These are phyloP conservation scores for Rehmannia glutinosa DNA, from an alignment of 257 asterid genomes.

Conservation along the genomic window DNA sequence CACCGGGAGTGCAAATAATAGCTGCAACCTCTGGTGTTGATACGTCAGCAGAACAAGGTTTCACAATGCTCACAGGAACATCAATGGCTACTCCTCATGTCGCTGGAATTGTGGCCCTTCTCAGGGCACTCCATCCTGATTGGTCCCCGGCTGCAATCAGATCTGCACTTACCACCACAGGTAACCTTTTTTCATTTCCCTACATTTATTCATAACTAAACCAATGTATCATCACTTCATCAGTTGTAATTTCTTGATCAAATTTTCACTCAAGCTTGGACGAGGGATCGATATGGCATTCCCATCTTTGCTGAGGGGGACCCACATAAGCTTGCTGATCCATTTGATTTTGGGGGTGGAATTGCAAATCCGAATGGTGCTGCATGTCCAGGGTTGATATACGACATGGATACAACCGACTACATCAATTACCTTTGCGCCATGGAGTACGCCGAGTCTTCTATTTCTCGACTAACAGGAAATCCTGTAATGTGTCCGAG, in stretches of 20 bases:
- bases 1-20: constrained; percentile 38
- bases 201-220: not conserved
- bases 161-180: constrained; percentile 47
- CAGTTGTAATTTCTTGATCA: not conserved
- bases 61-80: constrained; percentile 39
- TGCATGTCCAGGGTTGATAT: constrained; percentile 30
- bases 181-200: constrained; percentile 6
- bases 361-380: constrained; percentile 36
- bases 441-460: constrained; percentile 25
- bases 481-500: constrained; percentile 21
- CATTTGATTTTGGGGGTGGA: constrained; percentile 46
- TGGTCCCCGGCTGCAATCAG: constrained; percentile 51
- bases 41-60: constrained; percentile 21
- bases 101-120: constrained; percentile 41
- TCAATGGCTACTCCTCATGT: constrained; percentile 47
- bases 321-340: constrained; percentile 26
- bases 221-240: not conserved
- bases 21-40: constrained; percentile 34
- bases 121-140: constrained; percentile 22
- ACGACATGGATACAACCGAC: constrained; percentile 29
- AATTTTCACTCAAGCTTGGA: constrained; percentile 25
- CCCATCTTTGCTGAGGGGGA: constrained; percentile 36
- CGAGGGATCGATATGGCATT: constrained; percentile 25
- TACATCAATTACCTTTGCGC: constrained; percentile 34
- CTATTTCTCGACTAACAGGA: constrained; percentile 29